A percentile compares a stretch with the other conserved stretches of the same genome.
Evolutionary conservation across 2,329 filamentous ascomycete species (phyloP).

Genomic region (Cryphonectria parasitica): DNA sequence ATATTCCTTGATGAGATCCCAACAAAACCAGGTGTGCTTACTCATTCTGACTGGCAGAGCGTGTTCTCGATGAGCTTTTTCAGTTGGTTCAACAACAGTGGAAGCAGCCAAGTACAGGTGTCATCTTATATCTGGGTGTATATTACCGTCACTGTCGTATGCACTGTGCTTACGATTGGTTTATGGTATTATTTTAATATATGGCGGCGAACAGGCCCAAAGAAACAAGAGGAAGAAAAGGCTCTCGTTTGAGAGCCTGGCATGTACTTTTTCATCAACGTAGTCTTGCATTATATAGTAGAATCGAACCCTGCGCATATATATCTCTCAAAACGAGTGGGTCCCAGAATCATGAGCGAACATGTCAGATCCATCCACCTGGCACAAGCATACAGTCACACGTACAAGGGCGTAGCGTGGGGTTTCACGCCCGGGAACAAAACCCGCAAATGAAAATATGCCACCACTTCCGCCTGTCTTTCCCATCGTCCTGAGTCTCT

Average conservation of each 20-base stretch:
- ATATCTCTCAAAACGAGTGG: background rate
- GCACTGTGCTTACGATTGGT: constrained; percentile 14
- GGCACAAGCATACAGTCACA: background rate
- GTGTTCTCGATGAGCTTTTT: constrained; percentile 36
- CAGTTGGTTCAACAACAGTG: constrained; percentile 30
- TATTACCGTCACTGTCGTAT: constrained; percentile 13
- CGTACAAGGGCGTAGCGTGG: background rate
- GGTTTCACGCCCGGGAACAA: background rate
- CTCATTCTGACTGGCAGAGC: constrained; percentile 24
- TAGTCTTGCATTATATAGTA: background rate
- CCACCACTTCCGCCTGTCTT: background rate
- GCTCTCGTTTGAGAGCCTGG: background rate
- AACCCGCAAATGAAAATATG: background rate
- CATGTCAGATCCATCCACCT: background rate
- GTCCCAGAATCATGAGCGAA: background rate
- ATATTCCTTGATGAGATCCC: background rate
- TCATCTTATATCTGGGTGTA: constrained; percentile 35
- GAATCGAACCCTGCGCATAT: background rate
- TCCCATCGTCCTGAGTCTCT: too few species aligned
- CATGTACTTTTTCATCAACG: background rate
- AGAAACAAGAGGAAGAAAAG: background rate
- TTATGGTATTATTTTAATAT: constrained; percentile 23
- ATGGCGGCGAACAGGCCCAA: background rate
- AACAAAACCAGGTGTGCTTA: background rate
- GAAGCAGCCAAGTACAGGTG: constrained; percentile 18